Evolutionary conservation across 116 monocot species (phyloP).

Genomic region (Phalaenopsis hybrid): DNA sequence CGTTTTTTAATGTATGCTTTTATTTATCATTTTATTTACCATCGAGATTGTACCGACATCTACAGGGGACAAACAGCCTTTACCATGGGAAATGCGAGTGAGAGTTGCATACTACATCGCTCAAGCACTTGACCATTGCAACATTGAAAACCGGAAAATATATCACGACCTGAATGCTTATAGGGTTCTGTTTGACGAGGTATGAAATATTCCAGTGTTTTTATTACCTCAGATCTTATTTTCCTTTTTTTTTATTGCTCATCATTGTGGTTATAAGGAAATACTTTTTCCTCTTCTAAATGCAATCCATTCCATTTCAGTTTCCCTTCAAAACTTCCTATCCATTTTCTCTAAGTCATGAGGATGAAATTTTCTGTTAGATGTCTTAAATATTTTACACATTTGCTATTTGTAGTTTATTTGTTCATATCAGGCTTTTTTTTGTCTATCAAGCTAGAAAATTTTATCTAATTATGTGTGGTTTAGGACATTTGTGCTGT

Average conservation of each 20-base stretch:
- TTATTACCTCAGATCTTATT: background rate
- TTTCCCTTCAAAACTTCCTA: background rate
- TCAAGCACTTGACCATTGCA: constrained; percentile 87
- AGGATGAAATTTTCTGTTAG: background rate
- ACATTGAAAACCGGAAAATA: constrained; percentile 66
- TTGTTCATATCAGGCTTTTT: background rate
- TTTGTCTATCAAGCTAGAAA: background rate
- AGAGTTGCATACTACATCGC: constrained; percentile 88
- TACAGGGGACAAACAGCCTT: constrained; percentile 91
- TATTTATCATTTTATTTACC: background rate
- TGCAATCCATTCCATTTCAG: too few relatives aligned
- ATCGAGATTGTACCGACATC: background rate
- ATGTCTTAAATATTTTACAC: background rate
- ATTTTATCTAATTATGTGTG: background rate
- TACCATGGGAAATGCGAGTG: constrained; percentile 94
- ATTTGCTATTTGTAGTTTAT: background rate
- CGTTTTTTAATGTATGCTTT: background rate
- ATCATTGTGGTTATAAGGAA: background rate
- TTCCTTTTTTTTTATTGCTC: background rate
- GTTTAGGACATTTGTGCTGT: background rate
- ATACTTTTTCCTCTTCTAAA: too few relatives aligned
- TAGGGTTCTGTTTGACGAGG: constrained; percentile 96
- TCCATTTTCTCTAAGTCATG: background rate
- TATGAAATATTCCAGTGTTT: constrained; percentile 12
- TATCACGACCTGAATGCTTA: constrained; percentile 97